Evolutionary conservation across 352 stramenopile species (phyloP).

Genomic region (Nannochloropsis limnetica): DNA sequence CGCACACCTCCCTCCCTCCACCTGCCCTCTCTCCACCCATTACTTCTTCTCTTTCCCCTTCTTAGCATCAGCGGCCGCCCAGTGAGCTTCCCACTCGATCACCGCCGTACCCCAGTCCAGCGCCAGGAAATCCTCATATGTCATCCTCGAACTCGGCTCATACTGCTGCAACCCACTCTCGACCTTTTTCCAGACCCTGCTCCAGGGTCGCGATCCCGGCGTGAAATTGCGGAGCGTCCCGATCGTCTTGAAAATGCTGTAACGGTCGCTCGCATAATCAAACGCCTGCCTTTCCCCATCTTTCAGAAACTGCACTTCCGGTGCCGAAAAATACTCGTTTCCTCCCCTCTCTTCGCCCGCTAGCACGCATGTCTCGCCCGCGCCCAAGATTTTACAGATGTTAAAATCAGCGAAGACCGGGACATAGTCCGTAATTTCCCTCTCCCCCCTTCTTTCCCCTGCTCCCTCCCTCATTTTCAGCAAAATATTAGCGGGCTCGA

Average conservation of each 20-base stretch:
- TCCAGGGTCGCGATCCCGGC: not conserved
- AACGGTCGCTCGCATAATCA: not conserved
- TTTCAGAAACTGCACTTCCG: not conserved
- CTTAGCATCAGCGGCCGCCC: no score
- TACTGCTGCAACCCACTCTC: not conserved
- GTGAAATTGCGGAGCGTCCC: not conserved
- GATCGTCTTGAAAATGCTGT: not conserved
- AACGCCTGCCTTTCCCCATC: not conserved
- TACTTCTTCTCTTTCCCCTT: no score
- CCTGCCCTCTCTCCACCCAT: no score
- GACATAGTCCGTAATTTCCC: not conserved
- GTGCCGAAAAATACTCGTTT: not conserved
- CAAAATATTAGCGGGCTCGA: slow-evolving; percentile 97
- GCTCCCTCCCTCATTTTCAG: slow-evolving; percentile 56
- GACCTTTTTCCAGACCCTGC: not conserved
- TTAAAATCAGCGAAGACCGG: no score
- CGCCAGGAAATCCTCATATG: not conserved
- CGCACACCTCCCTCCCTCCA: no score
- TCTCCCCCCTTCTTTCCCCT: not conserved
- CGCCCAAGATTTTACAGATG: no score
- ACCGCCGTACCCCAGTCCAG: not conserved
- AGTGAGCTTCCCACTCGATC: not conserved
- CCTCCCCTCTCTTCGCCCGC: not conserved
- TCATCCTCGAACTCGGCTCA: not conserved
- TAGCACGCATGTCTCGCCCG: not conserved